These are phyloP conservation scores for Cephalotrichum gorgonifer DNA, from an alignment of 2,329 filamentous ascomycete genomes.

Conservation along the genomic window DNA sequence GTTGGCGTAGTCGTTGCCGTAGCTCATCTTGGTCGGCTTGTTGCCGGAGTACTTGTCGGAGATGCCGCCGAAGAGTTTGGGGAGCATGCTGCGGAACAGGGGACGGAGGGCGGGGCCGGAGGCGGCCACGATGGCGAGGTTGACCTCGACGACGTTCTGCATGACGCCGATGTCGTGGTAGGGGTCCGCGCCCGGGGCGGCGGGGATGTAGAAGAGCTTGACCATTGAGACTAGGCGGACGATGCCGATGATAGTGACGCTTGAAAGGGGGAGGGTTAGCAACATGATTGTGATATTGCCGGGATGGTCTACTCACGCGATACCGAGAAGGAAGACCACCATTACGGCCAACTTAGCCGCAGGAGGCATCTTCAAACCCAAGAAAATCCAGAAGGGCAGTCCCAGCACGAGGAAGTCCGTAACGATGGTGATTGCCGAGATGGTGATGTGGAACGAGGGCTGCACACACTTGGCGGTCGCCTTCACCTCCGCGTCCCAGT, in stretches of 20 bases:
- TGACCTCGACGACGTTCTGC: constrained; percentile 23
- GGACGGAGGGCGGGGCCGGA: constrained; percentile 23
- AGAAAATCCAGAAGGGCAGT: constrained; percentile 19
- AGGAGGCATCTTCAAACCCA: constrained; percentile 25
- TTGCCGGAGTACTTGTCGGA: constrained; percentile 11
- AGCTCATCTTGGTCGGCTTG: constrained; percentile 9
- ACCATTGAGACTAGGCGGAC: constrained; percentile 12
- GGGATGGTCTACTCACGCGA: constrained; percentile 16
- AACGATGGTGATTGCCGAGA: constrained; percentile 1
- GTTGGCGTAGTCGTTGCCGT: constrained; percentile 3
- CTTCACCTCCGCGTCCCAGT: constrained; percentile 1
- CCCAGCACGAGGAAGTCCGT: constrained; percentile 18
- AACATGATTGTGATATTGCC: too few species aligned
- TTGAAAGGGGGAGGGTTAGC: constrained; percentile 6
- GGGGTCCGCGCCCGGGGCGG: constrained; percentile 13
- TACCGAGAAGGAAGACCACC: constrained; percentile 25
- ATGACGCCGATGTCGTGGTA: constrained; percentile 19
- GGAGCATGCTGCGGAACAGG: constrained; percentile 20
- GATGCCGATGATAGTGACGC: constrained; percentile 19
- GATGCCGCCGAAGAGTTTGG: constrained; percentile 15
- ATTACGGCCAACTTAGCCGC: constrained; percentile 27
- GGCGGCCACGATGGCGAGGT: constrained; percentile 23
- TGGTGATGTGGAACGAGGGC: constrained; percentile 2
- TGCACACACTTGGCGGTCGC: background rate
- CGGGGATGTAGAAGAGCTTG: constrained; percentile 9